Evolutionary conservation across 768 basidiomycete species (phyloP).

Genomic region (Leucosporidium yakuticum): DNA sequence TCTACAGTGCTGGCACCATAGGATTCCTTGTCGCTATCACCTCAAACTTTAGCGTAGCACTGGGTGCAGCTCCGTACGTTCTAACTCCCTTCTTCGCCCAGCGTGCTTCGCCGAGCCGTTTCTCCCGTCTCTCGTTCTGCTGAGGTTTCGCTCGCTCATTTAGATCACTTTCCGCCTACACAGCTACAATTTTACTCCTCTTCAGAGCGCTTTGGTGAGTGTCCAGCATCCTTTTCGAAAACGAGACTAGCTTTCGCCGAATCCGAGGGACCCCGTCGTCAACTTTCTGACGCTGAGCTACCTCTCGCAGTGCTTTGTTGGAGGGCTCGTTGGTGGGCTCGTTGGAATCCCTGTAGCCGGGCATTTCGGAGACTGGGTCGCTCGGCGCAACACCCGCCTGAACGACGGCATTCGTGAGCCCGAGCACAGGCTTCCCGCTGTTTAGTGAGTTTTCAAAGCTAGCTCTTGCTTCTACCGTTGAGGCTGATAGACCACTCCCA

Average conservation of each 20-base stretch:
- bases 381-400: not conserved
- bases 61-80: too few species aligned
- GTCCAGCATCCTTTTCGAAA: too few species aligned
- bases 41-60: not conserved
- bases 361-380: not conserved
- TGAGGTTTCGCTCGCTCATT: too few species aligned
- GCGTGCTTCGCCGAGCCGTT: too few species aligned
- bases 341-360: not conserved
- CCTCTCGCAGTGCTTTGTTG: not conserved
- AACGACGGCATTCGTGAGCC: slow-evolving; percentile 2
- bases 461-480: too few species aligned
- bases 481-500: too few species aligned
- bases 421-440: not conserved
- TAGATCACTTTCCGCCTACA: too few species aligned
- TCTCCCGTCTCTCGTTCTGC: too few species aligned
- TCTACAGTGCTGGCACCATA: not conserved
- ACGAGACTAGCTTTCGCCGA: too few species aligned
- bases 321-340: not conserved
- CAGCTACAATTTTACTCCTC: not conserved
- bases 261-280: not conserved
- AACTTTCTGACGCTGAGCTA: too few species aligned
- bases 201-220: not conserved
- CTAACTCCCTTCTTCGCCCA: too few species aligned
- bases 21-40: not conserved
- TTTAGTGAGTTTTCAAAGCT: not conserved